A percentile compares a stretch with the other conserved stretches of the same genome.
Conservation (phyloP, 768 basidiomycete genomes). For the Collybiopsis confluens region DNA sequence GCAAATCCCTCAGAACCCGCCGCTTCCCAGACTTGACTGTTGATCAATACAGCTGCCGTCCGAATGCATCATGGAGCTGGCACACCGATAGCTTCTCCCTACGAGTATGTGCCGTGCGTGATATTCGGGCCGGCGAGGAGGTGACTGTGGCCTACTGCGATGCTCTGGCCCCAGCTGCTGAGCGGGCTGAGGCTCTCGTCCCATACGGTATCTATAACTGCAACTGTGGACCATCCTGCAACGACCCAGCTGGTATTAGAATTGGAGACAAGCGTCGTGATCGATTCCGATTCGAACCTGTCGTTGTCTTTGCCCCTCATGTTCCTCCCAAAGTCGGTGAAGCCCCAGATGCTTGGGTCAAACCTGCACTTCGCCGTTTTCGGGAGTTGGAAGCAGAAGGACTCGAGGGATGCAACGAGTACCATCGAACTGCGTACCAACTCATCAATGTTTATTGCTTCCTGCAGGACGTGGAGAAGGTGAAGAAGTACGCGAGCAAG, state of each 20-base stretch:
- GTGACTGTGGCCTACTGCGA: conserved; percentile 44
- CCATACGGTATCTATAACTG: not conserved
- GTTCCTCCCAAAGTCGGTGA: not conserved
- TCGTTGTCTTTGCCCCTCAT: not conserved
- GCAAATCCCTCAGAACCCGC: not conserved
- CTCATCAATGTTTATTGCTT: not conserved
- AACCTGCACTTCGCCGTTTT: not conserved
- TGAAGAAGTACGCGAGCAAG: not conserved
- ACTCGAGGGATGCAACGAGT: not conserved
- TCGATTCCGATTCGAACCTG: not conserved
- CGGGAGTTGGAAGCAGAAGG: not conserved
- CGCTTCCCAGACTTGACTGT: not conserved
- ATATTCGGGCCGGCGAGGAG: conserved; percentile 35
- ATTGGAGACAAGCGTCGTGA: not conserved
- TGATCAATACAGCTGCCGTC: conserved; percentile 32
- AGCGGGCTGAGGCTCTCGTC: not conserved
- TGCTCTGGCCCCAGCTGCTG: conserved; percentile 24
- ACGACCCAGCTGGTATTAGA: too few relatives aligned
- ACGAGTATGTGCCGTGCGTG: conserved; percentile 36
- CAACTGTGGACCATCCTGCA: not conserved
- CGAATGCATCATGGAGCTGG: conserved; percentile 42
- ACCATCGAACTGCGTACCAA: not conserved
- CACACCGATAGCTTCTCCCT: conserved; percentile 32
- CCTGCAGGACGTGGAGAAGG: not conserved
- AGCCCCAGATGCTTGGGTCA: not conserved